Evolutionary conservation across 768 basidiomycete genomes (phyloP).

Genomic region (Kwoniella dendrophila): DNA sequence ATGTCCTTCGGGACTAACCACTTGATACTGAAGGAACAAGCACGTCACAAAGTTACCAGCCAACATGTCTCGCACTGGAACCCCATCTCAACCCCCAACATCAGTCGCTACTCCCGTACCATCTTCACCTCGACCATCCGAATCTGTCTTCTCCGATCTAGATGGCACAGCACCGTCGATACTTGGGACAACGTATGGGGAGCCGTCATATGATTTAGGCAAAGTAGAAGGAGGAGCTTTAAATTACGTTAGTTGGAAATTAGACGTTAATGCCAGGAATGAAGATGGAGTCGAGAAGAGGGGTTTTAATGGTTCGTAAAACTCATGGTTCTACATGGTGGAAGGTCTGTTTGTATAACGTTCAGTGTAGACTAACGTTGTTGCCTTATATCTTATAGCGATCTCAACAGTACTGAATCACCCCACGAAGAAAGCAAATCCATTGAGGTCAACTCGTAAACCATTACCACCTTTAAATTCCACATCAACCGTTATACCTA

Average conservation of each 20-base stretch:
- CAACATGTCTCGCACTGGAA: not conserved
- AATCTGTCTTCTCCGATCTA: slow-evolving; percentile 46
- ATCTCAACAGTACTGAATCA: slow-evolving; percentile 93
- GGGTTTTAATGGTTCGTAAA: slow-evolving; percentile 78
- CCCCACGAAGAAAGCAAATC: slow-evolving; percentile 78
- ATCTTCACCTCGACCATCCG: slow-evolving; percentile 43
- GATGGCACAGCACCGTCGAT: slow-evolving; percentile 47
- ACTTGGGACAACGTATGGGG: slow-evolving; percentile 30
- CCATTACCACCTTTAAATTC: slow-evolving; percentile 66
- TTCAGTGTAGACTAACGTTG: not conserved
- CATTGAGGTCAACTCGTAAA: slow-evolving; percentile 80
- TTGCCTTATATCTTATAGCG: slow-evolving; percentile 61
- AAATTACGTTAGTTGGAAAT: slow-evolving; percentile 54
- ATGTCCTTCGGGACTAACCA: slow-evolving; percentile 15
- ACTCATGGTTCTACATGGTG: not conserved
- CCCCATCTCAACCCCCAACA: slow-evolving; percentile 5
- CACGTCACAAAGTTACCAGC: too few species aligned
- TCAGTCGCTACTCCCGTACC: slow-evolving; percentile 38
- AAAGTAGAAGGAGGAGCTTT: slow-evolving; percentile 32
- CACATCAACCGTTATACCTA: slow-evolving; percentile 60
- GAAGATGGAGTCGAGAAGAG: slow-evolving; percentile 59
- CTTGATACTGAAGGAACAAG: too few species aligned
- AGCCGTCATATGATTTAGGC: slow-evolving; percentile 14
- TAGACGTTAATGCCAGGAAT: slow-evolving; percentile 42
- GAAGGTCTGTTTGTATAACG: slow-evolving; percentile 11